phyloP scores from a whole-genome alignment of 345 rosid species.

The Camelina sativa region DNA sequence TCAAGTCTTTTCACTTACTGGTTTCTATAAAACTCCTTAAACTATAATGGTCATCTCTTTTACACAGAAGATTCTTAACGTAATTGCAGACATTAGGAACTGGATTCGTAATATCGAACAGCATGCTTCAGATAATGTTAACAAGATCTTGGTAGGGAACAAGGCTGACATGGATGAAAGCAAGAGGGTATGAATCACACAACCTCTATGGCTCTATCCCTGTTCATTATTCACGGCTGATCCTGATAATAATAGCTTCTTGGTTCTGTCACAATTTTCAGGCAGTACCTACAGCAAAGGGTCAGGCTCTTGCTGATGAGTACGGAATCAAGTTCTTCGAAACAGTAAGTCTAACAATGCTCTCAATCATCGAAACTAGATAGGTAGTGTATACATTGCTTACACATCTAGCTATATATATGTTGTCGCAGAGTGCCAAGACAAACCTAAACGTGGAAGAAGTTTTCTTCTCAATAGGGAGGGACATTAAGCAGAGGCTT shows the following conservation, averaged over 20 bases:
- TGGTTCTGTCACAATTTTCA: conserved; percentile 42
- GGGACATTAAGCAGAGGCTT: conserved; percentile 93
- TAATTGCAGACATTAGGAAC: conserved; percentile 85
- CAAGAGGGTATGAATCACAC: conserved; percentile 72
- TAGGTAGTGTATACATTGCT: conserved; percentile 15
- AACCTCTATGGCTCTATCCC: background rate
- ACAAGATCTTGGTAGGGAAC: conserved; percentile 97
- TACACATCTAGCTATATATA: background rate
- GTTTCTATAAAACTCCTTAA: background rate
- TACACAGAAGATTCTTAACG: conserved; percentile 13
- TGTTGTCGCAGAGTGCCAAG: conserved; percentile 84
- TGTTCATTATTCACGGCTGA: conserved; percentile 1
- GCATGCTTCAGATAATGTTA: conserved; percentile 98
- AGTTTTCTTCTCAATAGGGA: conserved; percentile 94
- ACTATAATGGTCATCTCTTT: background rate
- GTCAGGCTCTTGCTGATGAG: conserved; percentile 99
- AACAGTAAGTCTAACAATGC: conserved; percentile 60
- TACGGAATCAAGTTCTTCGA: conserved; percentile 97
- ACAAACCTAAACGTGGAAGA: conserved; percentile 94
- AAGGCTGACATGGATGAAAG: conserved; percentile 99
- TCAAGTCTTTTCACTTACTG: conserved; percentile 7
- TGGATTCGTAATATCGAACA: conserved; percentile 99
- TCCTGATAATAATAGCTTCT: background rate
- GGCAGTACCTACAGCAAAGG: conserved; percentile 97
- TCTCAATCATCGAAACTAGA: background rate